A percentile compares a stretch with the other conserved stretches of the same genome.
Evolutionary conservation across 2,329 filamentous ascomycete species (phyloP).

Genomic region (Periconia sp.): DNA sequence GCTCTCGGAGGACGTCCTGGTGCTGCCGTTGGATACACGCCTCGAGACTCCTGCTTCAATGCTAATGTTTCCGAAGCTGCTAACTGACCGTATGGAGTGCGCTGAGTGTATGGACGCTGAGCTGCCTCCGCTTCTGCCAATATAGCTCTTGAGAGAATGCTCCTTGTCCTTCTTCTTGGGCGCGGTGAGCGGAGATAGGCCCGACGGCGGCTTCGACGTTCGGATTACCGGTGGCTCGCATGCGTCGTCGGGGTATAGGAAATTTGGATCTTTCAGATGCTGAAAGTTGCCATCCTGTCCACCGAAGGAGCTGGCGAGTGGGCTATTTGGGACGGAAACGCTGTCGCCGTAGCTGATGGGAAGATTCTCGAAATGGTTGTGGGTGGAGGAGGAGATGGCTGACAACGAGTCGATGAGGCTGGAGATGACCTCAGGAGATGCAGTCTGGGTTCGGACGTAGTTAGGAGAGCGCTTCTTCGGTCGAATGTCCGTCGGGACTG

Average conservation of each 20-base stretch:
- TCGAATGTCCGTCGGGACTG: slow-evolving; percentile 22
- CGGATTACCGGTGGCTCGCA: slow-evolving; percentile 74
- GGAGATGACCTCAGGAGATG: slow-evolving; percentile 73
- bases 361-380: slow-evolving; percentile 70
- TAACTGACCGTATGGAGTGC: slow-evolving; percentile 40
- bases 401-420: slow-evolving; percentile 68
- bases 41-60: slow-evolving; percentile 41
- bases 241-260: slow-evolving; percentile 61
- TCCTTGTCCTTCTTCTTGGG: slow-evolving; percentile 52
- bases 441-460: slow-evolving; percentile 43
- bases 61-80: slow-evolving; percentile 50
- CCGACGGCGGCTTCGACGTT: slow-evolving; percentile 81
- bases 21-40: slow-evolving; percentile 35
- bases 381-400: slow-evolving; percentile 67
- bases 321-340: slow-evolving; percentile 37
- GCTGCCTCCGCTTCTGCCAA: slow-evolving; percentile 52
- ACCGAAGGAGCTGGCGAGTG: slow-evolving; percentile 12
- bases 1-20: slow-evolving; percentile 41
- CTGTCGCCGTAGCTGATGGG: slow-evolving; percentile 37
- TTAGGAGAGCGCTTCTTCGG: slow-evolving; percentile 37
- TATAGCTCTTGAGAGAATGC: slow-evolving; percentile 63
- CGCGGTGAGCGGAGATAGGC: slow-evolving; percentile 73
- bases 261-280: slow-evolving; percentile 56
- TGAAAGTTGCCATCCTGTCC: slow-evolving; percentile 57
- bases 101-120: slow-evolving; percentile 43